These are phyloP conservation scores for Trifolium subterraneum DNA, from an alignment of 306 rosid species.

Conservation along the genomic window DNA sequence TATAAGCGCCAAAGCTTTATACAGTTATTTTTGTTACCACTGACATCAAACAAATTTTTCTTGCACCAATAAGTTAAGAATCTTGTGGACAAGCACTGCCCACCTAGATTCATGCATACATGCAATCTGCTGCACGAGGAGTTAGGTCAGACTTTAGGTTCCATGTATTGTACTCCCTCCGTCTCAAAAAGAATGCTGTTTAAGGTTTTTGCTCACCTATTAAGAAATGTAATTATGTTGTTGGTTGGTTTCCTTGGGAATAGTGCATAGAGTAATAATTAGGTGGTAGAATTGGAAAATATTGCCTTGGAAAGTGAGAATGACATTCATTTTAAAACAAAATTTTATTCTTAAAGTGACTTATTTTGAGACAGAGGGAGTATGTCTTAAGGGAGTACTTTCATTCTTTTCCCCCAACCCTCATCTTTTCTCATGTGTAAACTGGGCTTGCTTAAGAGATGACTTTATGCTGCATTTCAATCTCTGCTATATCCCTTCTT, in stretches of 20 bases:
- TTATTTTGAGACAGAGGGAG: too few relatives aligned
- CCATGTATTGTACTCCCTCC: background rate
- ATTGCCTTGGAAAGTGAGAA: too few relatives aligned
- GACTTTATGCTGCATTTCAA: background rate
- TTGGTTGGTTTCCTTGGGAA: too few relatives aligned
- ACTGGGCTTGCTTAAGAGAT: background rate
- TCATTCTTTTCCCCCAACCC: background rate
- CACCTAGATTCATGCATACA: conserved; percentile 31
- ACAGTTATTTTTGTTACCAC: background rate
- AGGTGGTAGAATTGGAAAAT: too few relatives aligned
- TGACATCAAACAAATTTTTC: conserved; percentile 12
- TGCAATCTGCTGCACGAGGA: conserved; percentile 17
- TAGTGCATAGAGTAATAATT: too few relatives aligned
- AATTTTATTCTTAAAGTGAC: too few relatives aligned
- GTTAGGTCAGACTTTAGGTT: conserved; percentile 29
- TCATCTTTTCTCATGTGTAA: background rate
- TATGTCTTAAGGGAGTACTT: conserved; percentile 9
- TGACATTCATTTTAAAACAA: too few relatives aligned
- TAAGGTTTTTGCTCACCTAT: too few relatives aligned
- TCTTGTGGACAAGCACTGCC: conserved; percentile 10
- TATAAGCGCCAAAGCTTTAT: conserved; percentile 28
- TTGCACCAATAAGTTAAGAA: conserved; percentile 30
- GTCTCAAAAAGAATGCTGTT: too few relatives aligned
- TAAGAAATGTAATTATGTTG: too few relatives aligned
- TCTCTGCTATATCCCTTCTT: conserved; percentile 5